Percentiles rank a stretch among this genome's conserved stretches.
These are phyloP conservation scores for Ceratocystis colombiana DNA, from an alignment of 2,329 filamentous ascomycete species.

Conservation along the genomic window DNA sequence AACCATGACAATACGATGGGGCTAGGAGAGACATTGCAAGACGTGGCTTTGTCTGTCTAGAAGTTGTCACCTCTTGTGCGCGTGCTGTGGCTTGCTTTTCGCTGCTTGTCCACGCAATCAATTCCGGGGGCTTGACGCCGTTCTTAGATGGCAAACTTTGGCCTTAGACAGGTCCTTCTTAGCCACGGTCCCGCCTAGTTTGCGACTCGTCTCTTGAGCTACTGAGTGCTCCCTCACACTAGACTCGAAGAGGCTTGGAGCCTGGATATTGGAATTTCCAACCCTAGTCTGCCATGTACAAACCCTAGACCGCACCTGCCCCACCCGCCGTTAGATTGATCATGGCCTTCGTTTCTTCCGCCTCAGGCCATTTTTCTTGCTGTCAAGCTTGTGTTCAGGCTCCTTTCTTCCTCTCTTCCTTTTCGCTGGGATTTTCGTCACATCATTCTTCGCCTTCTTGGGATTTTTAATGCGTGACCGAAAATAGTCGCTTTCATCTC, in stretches of 20 bases:
- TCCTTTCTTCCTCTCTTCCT: neutral
- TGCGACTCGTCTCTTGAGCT: neutral
- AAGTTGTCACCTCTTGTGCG: neutral
- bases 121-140: neutral
- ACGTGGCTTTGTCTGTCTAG: neutral
- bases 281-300: neutral
- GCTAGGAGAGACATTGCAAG: neutral
- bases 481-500: conserved; percentile 20
- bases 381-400: neutral
- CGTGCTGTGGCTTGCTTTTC: neutral
- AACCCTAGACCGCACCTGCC: neutral
- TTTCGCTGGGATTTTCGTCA: neutral
- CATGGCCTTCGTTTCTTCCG: neutral
- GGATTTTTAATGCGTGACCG: neutral
- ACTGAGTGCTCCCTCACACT: neutral
- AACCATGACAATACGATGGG: conserved; percentile 13
- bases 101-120: neutral
- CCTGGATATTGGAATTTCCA: neutral
- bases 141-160: neutral
- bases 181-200: neutral
- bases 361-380: neutral
- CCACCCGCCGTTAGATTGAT: neutral
- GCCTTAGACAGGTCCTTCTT: neutral
- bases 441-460: neutral
- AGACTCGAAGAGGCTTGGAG: neutral